These are phyloP conservation scores for Aspergillus hiratsukae DNA, from an alignment of 2,329 filamentous ascomycete species.

Conservation along the genomic window DNA sequence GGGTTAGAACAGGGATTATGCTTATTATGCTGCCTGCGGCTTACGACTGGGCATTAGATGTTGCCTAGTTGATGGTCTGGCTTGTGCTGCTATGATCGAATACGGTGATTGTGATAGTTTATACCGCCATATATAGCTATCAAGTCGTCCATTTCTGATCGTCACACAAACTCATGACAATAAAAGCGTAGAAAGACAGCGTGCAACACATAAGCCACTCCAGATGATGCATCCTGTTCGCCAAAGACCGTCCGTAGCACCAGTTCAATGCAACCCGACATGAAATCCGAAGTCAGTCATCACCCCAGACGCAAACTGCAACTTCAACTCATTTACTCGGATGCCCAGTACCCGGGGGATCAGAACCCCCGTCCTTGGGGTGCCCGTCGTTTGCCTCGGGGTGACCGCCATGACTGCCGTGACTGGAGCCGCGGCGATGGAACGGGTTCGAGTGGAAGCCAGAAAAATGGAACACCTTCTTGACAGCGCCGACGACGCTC, in stretches of 20 bases:
- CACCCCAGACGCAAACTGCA: neutral
- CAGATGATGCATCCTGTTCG: neutral
- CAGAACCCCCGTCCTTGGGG: slow-evolving; percentile 1
- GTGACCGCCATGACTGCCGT: slow-evolving; percentile 8
- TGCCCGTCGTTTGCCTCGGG: neutral
- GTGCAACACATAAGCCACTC: neutral
- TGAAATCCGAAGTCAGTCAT: neutral
- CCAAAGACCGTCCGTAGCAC: neutral
- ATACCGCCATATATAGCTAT: neutral
- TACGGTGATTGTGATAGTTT: neutral
- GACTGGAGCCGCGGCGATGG: slow-evolving; percentile 33
- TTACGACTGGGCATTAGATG: too few species aligned
- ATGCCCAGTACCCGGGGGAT: neutral
- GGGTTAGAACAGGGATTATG: too few species aligned
- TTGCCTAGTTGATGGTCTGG: too few species aligned
- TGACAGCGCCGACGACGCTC: slow-evolving; percentile 37
- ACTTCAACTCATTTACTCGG: neutral
- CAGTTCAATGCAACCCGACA: neutral
- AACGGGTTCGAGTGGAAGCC: slow-evolving; percentile 32
- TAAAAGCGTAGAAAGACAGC: neutral
- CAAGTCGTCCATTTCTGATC: neutral
- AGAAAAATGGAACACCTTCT: slow-evolving; percentile 38
- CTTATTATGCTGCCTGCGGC: too few species aligned
- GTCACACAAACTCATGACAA: neutral
- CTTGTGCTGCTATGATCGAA: too few species aligned